phyloP scores from a whole-genome alignment of 2,329 filamentous ascomycete species.

The Penicillium corylophilum region DNA sequence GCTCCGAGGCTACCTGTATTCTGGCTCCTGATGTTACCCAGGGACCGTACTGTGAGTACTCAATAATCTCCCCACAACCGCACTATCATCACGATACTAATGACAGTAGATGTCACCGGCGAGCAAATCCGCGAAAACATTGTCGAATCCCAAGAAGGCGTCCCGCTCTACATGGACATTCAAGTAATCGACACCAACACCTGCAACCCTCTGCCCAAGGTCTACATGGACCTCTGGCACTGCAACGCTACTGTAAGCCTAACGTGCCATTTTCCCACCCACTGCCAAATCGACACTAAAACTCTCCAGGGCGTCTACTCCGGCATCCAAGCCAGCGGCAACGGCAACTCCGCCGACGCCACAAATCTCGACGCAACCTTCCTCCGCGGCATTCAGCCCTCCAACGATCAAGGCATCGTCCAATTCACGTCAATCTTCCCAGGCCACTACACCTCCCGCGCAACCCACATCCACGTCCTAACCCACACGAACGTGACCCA shows the following conservation, averaged over 20 bases:
- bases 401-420: constrained; percentile 43
- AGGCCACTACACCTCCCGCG: constrained; percentile 46
- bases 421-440: constrained; percentile 47
- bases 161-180: constrained; percentile 44
- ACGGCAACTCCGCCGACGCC: constrained; percentile 35
- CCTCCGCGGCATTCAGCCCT: constrained; percentile 47
- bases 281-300: background rate
- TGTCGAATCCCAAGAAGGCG: constrained; percentile 34
- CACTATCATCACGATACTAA: background rate
- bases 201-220: constrained; percentile 40
- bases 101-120: constrained; percentile 32
- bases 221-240: constrained; percentile 43
- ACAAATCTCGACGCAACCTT: constrained; percentile 45
- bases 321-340: constrained; percentile 37
- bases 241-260: constrained; percentile 41
- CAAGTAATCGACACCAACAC: constrained; percentile 43
- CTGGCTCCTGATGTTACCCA: constrained; percentile 55
- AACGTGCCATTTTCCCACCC: rapidly evolving
- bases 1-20: constrained; percentile 44
- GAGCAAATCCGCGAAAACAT: constrained; percentile 42
- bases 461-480: constrained; percentile 39
- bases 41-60: constrained; percentile 51
- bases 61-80: no score
- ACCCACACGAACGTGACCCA: constrained; percentile 34
- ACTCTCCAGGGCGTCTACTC: constrained; percentile 36